These are phyloP conservation scores for Oropetium thomaeum DNA, from an alignment of 176 grass and related monocot genomes.

Conservation along the genomic window DNA sequence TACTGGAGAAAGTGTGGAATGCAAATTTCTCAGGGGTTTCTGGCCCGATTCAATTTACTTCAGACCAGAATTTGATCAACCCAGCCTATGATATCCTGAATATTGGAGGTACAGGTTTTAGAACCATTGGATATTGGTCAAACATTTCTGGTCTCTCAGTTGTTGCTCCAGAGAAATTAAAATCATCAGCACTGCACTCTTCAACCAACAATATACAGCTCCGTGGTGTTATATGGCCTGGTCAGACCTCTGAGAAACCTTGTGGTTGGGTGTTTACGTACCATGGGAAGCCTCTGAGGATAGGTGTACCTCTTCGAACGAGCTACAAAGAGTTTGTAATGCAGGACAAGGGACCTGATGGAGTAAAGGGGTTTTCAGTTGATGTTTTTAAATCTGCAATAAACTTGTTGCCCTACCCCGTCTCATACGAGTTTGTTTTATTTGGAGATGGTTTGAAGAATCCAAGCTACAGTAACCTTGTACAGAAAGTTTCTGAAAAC, in stretches of 20 bases:
- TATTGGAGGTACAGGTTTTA: slow-evolving; percentile 61
- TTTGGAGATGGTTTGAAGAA: slow-evolving; percentile 82
- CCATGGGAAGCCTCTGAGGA: slow-evolving; percentile 73
- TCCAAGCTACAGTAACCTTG: slow-evolving; percentile 68
- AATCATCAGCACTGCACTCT: slow-evolving; percentile 28
- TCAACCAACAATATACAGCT: slow-evolving; percentile 45
- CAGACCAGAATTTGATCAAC: slow-evolving; percentile 56
- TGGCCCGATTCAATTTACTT: slow-evolving; percentile 63
- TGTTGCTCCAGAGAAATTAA: slow-evolving; percentile 50
- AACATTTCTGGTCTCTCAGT: slow-evolving; percentile 64
- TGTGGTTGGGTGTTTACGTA: slow-evolving; percentile 76
- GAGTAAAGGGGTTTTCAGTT: slow-evolving; percentile 78
- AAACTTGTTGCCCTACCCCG: slow-evolving; percentile 69
- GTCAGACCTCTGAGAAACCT: slow-evolving; percentile 60
- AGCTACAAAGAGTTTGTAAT: slow-evolving; percentile 76
- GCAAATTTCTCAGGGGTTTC: slow-evolving; percentile 74
- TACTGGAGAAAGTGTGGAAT: slow-evolving; percentile 56
- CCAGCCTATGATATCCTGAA: slow-evolving; percentile 81
- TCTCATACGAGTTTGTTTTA: slow-evolving; percentile 56
- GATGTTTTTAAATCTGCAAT: slow-evolving; percentile 87
- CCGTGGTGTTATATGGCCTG: slow-evolving; percentile 76
- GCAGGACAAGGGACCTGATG: slow-evolving; percentile 47
- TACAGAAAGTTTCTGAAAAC: slow-evolving; percentile 71
- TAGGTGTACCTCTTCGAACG: slow-evolving; percentile 66
- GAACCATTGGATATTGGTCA: slow-evolving; percentile 82